phyloP scores from a whole-genome alignment of 768 basidiomycete species.

The Agaricus sinodeliciosus region DNA sequence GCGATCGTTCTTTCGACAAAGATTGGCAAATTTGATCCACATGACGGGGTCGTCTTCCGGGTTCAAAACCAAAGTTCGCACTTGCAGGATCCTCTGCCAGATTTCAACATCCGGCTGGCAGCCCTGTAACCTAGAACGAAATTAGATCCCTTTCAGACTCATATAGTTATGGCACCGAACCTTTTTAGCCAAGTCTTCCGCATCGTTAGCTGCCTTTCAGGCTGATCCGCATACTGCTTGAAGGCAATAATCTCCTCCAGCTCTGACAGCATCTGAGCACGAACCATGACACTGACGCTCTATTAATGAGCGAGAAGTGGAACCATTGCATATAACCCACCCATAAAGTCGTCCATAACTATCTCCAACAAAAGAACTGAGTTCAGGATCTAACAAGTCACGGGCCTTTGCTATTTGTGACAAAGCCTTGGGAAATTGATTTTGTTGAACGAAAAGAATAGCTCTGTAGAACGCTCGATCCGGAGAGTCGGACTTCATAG shows the following conservation, averaged over 20 bases:
- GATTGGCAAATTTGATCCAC: conserved; percentile 99
- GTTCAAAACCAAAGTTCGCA: conserved; percentile 86
- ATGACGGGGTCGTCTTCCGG: conserved; percentile 94
- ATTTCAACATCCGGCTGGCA: conserved; percentile 98
- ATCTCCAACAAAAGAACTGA: conserved; percentile 89
- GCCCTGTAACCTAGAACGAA: conserved; percentile 65
- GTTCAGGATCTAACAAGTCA: conserved; percentile 85
- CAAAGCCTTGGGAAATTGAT: conserved; percentile 88
- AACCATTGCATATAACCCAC: conserved; percentile 37
- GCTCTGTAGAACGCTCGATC: conserved; percentile 96
- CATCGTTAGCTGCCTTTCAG: conserved; percentile 86
- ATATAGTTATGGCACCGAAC: conserved; percentile 29
- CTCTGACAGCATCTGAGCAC: conserved; percentile 97
- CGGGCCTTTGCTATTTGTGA: conserved; percentile 89
- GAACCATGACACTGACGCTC: conserved; percentile 75
- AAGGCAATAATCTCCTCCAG: conserved; percentile 96
- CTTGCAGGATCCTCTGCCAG: conserved; percentile 97
- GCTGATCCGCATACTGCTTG: conserved; percentile 91
- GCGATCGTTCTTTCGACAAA: conserved; percentile 92
- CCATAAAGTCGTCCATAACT: conserved; percentile 97
- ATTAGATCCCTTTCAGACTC: not conserved
- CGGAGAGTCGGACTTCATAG: conserved; percentile 89
- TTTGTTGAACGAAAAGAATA: conserved; percentile 92
- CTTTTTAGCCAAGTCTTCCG: conserved; percentile 97
- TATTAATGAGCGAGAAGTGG: conserved; percentile 1